Evolutionary conservation across 2,329 filamentous ascomycete genomes (phyloP), one percentile per base, ranked within the genome.

Genomic region (Reticulascus tulasneorum): DNA sequence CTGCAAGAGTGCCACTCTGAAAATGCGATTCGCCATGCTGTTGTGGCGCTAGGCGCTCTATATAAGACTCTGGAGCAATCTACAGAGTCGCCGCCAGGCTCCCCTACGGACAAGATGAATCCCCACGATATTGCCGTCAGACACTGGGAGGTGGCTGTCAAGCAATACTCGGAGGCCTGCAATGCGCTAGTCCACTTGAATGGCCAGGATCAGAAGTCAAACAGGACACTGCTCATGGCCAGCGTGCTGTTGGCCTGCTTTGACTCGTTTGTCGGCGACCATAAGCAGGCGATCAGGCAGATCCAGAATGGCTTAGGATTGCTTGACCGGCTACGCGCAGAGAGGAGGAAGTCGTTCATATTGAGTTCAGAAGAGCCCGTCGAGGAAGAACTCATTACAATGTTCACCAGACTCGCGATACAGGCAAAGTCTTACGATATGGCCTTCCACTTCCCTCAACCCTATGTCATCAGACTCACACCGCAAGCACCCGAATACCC

Each of bases 371-470:
- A 67, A 34, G 71, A 73, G 36, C 63, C 71, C 1, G 64, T 76
- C 6, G 74, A 79, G 44, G 67, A 75, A 33, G 78, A 82, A 48
- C 63, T 82, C 18, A 64, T 77, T 6, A 73, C 77, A 32, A 80
- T 82, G 63, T 82, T 82, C 47, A 79, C 73, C 2, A 69, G 78
- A 5, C 62, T 82, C 3, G 77, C 76, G 3, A 78, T 82, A 27
- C 78, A 82, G 52, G 78, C 78, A 27, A 82, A 82, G 50, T 80
- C 77, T 1, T 82, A 82, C 51, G 78, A 82, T 48, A 77, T 82
- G 75, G 78, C 78, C 21, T 82, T 82, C 49, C 78, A 82, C 52
- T 81, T 82, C 40, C 77, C 77, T 2, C 66, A 77, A 20, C 77
- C 77, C 1, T 79, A 71, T 37, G 76, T 81, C 7, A 75, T 82